A percentile compares a stretch with the other conserved stretches of the same genome.
Conservation (phyloP, 306 rosid species). For the Vicia sativa region DNA sequence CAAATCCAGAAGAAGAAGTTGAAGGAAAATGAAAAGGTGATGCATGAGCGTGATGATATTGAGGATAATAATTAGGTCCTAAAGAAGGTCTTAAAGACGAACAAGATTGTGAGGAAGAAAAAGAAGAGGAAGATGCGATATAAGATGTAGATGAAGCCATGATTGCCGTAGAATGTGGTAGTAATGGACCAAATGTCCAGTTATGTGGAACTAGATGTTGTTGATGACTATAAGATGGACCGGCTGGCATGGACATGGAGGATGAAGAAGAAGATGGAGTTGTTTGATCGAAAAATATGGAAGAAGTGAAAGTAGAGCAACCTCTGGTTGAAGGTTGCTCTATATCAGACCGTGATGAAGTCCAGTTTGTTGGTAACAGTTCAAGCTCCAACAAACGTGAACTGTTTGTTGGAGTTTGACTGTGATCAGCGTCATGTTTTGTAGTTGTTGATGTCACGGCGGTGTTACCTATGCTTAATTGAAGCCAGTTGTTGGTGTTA, state of each 20-base stretch:
- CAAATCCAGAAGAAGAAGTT: constrained; percentile 35
- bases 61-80: constrained; percentile 37
- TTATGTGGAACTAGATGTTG: constrained; percentile 33
- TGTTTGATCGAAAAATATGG: constrained; percentile 49
- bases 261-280: constrained; percentile 10
- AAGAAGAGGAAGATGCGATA: constrained; percentile 46
- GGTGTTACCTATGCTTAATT: constrained; percentile 64
- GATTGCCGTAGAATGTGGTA: constrained; percentile 34
- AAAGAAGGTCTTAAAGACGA: constrained; percentile 51
- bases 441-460: not conserved
- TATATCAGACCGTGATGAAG: constrained; percentile 7
- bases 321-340: constrained; percentile 18
- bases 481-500: constrained; percentile 65
- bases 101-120: constrained; percentile 47
- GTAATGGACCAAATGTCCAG: constrained; percentile 65
- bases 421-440: not conserved
- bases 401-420: not conserved
- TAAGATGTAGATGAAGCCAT: constrained; percentile 44
- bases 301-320: constrained; percentile 24
- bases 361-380: constrained; percentile 45
- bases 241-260: constrained; percentile 30
- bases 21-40: constrained; percentile 55
- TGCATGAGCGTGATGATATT: constrained; percentile 42
- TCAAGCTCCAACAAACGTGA: constrained; percentile 65
- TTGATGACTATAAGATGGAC: constrained; percentile 45